Base-by-base conservation (phyloP, 495 filamentous ascomycete species). In the Halenospora varia region DNA sequence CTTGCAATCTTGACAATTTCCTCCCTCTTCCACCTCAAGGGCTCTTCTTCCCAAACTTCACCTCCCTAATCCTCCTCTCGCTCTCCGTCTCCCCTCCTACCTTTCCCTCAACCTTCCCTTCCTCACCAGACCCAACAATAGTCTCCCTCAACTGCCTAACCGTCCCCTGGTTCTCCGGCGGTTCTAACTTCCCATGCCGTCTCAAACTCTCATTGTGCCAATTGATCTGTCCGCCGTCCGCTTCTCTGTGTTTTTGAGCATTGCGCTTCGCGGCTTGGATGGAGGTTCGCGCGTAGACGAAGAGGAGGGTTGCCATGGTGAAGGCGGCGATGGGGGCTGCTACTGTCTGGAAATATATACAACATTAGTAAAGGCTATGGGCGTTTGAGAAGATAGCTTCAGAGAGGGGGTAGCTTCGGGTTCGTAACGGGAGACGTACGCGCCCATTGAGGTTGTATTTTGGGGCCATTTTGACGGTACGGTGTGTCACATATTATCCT, bases 291-390 rank as follows among this genome's bases (percentile, higher is more conserved):
- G 73, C 68, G 56, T 77, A 78, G 23, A 67, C 64, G 48, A 79
- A 75, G 20, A 79, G 60, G 8, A 79, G 35, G 15, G 67, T 68
- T 4, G 76, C 76, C 76, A 79, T 79, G 2, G 71, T 76, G 47
- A 78, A 77, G 18, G 75, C 76, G 0, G 76, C 75, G 0, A 71
- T 60, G 2, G 76, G 76, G 10, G 74, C 73, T 56, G 74, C 69
- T 13, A 77, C 57, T 0, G 71, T 77, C 76, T 79, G 41, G 0
- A n/a, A n/a, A 26, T 6, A 15, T 15, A 29, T 25, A 13, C 29
- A 48, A n/a, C n/a, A n/a, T 59, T 47, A 56, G 45, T 15, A 24
- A 22, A 49, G 45, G 10, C n/a, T 10, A 18, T 19, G 29, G 29
- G 45, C 22, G 46, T 45, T 9, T 51, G n/a, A 39, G 41, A 40